Conservation (phyloP, 176 grass and related monocot genomes). For the Avena sativa region DNA sequence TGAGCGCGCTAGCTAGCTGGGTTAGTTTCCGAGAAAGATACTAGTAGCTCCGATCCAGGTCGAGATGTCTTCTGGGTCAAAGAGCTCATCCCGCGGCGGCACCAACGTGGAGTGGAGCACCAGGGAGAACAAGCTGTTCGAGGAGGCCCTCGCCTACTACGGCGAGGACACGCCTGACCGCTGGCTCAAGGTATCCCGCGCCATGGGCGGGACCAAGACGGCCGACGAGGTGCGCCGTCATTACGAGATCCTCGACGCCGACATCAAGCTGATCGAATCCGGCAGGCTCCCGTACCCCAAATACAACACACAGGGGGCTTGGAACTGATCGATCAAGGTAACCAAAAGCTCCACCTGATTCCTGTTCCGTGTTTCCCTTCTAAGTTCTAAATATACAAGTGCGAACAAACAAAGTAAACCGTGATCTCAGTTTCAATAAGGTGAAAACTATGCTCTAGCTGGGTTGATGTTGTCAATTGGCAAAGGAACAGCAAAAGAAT, state of each 20-base stretch:
- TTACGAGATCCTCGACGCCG: conserved; percentile 67
- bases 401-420: not conserved
- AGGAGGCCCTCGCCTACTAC: conserved; percentile 73
- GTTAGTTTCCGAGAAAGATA: conserved; percentile 12
- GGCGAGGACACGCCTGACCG: conserved; percentile 79
- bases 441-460: not conserved
- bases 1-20: conserved; percentile 21
- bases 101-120: conserved; percentile 54
- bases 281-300: conserved; percentile 69
- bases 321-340: conserved; percentile 40
- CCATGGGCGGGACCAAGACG: conserved; percentile 75
- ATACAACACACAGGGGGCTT: conserved; percentile 62
- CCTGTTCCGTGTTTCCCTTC: not conserved
- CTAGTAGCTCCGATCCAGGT: not conserved
- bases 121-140: conserved; percentile 87
- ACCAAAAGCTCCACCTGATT: not conserved
- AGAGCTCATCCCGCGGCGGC: conserved; percentile 40
- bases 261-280: conserved; percentile 58
- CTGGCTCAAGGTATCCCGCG: conserved; percentile 82
- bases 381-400: not conserved
- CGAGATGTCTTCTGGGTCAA: conserved; percentile 58
- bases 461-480: not conserved
- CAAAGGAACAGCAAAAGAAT: too few relatives aligned
- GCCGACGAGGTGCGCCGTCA: conserved; percentile 83
- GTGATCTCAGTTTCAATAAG: not conserved